Base-by-base conservation (phyloP, 1,284 basidiomycete genomes). In the Schizopora paradoxa region DNA sequence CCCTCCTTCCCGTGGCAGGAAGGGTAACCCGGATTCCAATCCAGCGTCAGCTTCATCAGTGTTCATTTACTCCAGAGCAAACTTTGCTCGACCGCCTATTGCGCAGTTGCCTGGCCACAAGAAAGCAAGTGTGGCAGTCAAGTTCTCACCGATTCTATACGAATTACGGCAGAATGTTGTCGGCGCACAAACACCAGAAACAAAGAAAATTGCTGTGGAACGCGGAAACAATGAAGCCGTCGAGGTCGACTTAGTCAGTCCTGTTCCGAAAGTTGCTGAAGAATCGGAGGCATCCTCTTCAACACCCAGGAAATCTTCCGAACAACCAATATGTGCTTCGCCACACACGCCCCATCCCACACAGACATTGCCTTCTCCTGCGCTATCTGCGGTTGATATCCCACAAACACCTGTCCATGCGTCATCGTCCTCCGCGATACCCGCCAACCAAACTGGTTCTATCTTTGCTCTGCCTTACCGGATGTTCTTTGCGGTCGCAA, bases 21-120 rank as follows among this genome's bases (percentile, higher is more conserved):
- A 76, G 50, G 66, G 71, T 6, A 65, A 74, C 41, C 73, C 75
- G 0, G 63, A 72, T 3, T 35, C 40, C 16, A 62, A 66, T 51
- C 59, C 66, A 48, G 53, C 61, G 37, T 65, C 63, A 34, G 67
- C 53, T 21, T 82, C 74, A 28, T 88, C 92, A 0, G 95, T 98
- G 13, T 98, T 90, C 68, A 89, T 99, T 56, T 99, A 99, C 66
- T 91, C 91, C 3, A 79, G 95, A 26, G 91, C 89, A 16, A 97
- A 95, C 64, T 88, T 99, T 62, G 82, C 89, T 1, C 76, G 89
- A 37, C 82, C 89, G 0, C 95, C 96, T 0, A 83, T 99, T 46
- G 95, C 93, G 2, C 91, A 94, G 59, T 72, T 99, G 2, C 94
- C 96, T 0, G 96, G 96, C 0, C 91, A 98, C 69, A 93, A 93